These are phyloP conservation scores for Tolypocladium tropicale DNA, from an alignment of 2,329 filamentous ascomycete genomes.

Conservation along the genomic window DNA sequence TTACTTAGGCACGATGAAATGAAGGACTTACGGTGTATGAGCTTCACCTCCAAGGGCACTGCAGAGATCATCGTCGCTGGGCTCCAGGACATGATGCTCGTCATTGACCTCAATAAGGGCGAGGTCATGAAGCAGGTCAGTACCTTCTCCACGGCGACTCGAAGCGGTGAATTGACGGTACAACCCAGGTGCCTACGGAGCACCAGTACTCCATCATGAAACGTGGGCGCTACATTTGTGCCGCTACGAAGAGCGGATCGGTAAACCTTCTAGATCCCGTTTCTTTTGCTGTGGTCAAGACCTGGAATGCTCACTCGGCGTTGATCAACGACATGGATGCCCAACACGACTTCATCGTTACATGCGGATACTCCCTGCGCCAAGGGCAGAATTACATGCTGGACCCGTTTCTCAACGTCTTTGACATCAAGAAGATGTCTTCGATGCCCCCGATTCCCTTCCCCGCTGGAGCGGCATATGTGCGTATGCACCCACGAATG, in stretches of 20 bases:
- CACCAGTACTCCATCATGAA: slow-evolving; percentile 88
- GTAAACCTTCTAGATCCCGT: slow-evolving; percentile 80
- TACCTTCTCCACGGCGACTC: background rate
- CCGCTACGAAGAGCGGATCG: slow-evolving; percentile 70
- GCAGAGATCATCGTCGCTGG: slow-evolving; percentile 81
- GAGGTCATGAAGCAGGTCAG: slow-evolving; percentile 56
- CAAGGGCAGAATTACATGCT: slow-evolving; percentile 66
- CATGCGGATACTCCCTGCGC: slow-evolving; percentile 83
- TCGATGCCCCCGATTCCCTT: slow-evolving; percentile 87
- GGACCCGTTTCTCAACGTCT: slow-evolving; percentile 90
- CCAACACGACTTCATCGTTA: slow-evolving; percentile 88
- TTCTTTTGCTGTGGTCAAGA: slow-evolving; percentile 68
- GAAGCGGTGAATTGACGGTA: slow-evolving; percentile 17
- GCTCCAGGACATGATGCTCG: slow-evolving; percentile 77
- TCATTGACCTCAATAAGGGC: slow-evolving; percentile 59
- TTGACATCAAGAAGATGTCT: slow-evolving; percentile 82
- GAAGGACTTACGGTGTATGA: slow-evolving; percentile 87
- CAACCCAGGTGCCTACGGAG: slow-evolving; percentile 52
- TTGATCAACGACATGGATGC: slow-evolving; percentile 96
- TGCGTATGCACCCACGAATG: slow-evolving; percentile 93
- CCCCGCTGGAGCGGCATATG: slow-evolving; percentile 84
- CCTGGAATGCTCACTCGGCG: slow-evolving; percentile 83
- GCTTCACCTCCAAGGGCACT: slow-evolving; percentile 79
- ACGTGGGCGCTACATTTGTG: slow-evolving; percentile 81
- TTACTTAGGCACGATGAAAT: slow-evolving; percentile 56